Percentiles rank a stretch among this genome's conserved stretches.
These are phyloP conservation scores for Boeremia exigua DNA, from an alignment of 2,329 filamentous ascomycete genomes.

Conservation along the genomic window DNA sequence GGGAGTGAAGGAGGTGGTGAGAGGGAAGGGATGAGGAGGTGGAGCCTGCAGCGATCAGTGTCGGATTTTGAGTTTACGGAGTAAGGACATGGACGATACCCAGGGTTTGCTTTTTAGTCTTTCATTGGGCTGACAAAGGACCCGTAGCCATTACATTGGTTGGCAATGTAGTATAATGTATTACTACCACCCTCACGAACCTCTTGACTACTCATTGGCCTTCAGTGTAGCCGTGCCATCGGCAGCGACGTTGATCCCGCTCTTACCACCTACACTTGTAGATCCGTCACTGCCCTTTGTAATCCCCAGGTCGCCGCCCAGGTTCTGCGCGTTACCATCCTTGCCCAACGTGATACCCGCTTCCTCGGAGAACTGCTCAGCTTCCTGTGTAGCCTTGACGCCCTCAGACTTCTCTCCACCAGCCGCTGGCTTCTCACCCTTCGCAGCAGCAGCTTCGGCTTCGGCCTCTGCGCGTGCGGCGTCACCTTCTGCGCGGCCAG, in stretches of 20 bases:
- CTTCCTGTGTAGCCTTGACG: conserved; percentile 38
- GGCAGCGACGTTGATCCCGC: conserved; percentile 40
- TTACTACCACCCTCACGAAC: no score
- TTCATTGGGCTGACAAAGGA: neutral
- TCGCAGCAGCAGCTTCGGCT: conserved; percentile 19
- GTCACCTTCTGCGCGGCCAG: conserved; percentile 31
- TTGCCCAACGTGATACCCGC: conserved; percentile 34
- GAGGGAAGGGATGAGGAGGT: no score
- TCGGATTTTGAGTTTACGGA: neutral
- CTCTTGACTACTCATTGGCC: conserved; percentile 1
- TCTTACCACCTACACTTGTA: conserved; percentile 38
- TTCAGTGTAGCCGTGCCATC: conserved; percentile 31
- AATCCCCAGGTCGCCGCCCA: conserved; percentile 43
- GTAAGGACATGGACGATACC: neutral
- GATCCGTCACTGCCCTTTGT: conserved; percentile 42
- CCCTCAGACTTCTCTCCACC: conserved; percentile 28
- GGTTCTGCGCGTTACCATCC: conserved; percentile 33
- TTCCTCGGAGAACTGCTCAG: conserved; percentile 39
- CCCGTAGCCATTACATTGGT: neutral
- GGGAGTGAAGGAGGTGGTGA: neutral
- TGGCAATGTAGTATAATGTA: neutral
- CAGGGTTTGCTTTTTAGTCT: neutral
- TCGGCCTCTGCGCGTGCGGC: conserved; percentile 20
- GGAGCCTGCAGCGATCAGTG: neutral
- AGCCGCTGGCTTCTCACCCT: conserved; percentile 25